A percentile compares a stretch with the other conserved stretches of the same genome.
phyloP scores from a whole-genome alignment of 2,329 filamentous ascomycete species.

The Lachnellula arida region DNA sequence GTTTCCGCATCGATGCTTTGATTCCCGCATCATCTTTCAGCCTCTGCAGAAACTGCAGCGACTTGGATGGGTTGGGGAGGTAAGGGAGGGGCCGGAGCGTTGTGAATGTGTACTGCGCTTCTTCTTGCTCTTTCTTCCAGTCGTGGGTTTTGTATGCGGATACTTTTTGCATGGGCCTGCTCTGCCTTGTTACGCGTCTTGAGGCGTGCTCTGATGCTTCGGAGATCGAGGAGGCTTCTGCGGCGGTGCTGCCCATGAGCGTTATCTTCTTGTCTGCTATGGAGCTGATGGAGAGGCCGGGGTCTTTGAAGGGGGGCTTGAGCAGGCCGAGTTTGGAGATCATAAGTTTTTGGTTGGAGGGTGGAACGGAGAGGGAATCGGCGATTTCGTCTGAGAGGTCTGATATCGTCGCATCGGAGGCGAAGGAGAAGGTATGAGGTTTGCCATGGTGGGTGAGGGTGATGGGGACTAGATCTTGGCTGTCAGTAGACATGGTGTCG shows the following conservation, averaged over 20 bases:
- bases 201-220: conserved; percentile 45
- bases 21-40: conserved; percentile 83
- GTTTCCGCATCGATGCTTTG: conserved; percentile 73
- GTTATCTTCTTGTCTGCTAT: conserved; percentile 57
- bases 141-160: conserved; percentile 39
- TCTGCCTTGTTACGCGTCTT: conserved; percentile 39
- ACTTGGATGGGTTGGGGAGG: conserved; percentile 70
- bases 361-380: conserved; percentile 52
- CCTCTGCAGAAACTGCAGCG: conserved; percentile 66
- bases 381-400: conserved; percentile 59
- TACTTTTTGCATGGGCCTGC: conserved; percentile 31
- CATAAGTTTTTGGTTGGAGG: conserved; percentile 63
- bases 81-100: conserved; percentile 69
- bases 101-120: conserved; percentile 75
- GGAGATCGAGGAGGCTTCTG: conserved; percentile 54
- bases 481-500: conserved; percentile 19
- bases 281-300: conserved; percentile 42
- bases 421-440: conserved; percentile 41
- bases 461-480: conserved; percentile 37
- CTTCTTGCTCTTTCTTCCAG: conserved; percentile 39
- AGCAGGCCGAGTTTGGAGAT: conserved; percentile 61
- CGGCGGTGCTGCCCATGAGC: conserved; percentile 58
- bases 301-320: conserved; percentile 59
- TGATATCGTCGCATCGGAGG: conserved; percentile 43
- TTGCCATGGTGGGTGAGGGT: conserved; percentile 44